Evolutionary conservation across 2,329 filamentous ascomycete species (phyloP).

Genomic region (Domatiomyces catenatus): DNA sequence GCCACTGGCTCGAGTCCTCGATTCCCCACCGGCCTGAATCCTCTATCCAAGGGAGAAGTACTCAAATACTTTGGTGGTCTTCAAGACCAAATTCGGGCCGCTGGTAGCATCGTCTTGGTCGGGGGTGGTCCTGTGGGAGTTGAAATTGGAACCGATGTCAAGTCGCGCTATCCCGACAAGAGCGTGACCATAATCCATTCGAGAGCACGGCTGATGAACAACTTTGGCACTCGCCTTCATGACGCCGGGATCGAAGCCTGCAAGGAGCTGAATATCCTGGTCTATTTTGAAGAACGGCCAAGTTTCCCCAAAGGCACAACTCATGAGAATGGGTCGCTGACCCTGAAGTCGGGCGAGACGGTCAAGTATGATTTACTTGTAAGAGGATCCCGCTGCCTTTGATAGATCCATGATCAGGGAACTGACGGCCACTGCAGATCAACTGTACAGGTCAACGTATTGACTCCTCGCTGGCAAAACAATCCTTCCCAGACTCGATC

Average conservation of each 20-base stretch:
- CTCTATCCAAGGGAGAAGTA: slow-evolving; percentile 6
- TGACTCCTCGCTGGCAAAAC: slow-evolving; percentile 34
- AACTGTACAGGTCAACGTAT: slow-evolving; percentile 46
- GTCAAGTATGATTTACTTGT: slow-evolving; percentile 9
- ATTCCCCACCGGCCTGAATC: slow-evolving; percentile 1
- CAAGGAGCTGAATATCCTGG: slow-evolving; percentile 12
- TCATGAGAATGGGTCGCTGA: slow-evolving; percentile 4
- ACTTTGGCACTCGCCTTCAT: slow-evolving; percentile 14
- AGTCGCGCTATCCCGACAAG: slow-evolving; percentile 33
- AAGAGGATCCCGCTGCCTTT: neutral
- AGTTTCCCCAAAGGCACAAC: slow-evolving; percentile 4
- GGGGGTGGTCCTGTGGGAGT: slow-evolving; percentile 37
- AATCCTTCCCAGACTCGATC: slow-evolving; percentile 31
- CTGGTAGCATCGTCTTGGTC: slow-evolving; percentile 30
- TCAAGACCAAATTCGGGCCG: slow-evolving; percentile 25
- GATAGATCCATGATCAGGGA: neutral
- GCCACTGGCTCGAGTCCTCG: slow-evolving; percentile 36
- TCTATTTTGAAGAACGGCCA: slow-evolving; percentile 11
- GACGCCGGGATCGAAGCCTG: slow-evolving; percentile 7
- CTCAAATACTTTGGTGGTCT: slow-evolving; percentile 7
- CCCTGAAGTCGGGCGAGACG: slow-evolving; percentile 5
- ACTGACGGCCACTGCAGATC: slow-evolving; percentile 26
- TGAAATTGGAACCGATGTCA: slow-evolving; percentile 36
- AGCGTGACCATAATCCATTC: slow-evolving; percentile 34
- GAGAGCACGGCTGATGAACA: slow-evolving; percentile 19